Evolutionary conservation across 2,329 filamentous ascomycete species (phyloP).

Genomic region (Paraconiothyrium sp.): DNA sequence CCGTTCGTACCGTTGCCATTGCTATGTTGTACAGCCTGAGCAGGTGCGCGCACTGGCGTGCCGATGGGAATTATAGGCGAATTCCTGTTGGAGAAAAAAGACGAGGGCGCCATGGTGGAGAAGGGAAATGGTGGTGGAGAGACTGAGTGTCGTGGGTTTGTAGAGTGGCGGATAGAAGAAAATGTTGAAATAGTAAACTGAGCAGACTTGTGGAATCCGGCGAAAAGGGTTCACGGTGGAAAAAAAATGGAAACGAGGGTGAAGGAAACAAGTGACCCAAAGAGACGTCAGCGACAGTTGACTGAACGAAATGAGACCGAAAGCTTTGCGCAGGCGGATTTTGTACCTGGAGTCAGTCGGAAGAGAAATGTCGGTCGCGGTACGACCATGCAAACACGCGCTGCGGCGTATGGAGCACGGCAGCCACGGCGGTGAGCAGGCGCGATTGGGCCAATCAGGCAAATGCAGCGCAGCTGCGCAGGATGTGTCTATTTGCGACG

Average conservation of each 20-base stretch:
- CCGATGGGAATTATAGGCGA: slow-evolving; percentile 13
- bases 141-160: neutral
- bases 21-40: neutral
- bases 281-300: neutral
- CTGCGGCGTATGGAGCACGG: slow-evolving; percentile 7
- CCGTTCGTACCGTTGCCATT: slow-evolving; percentile 6
- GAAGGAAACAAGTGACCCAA: neutral
- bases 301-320: neutral
- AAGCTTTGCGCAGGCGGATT: neutral
- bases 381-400: slow-evolving; percentile 16
- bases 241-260: slow-evolving; percentile 3
- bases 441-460: slow-evolving; percentile 11
- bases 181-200: slow-evolving; percentile 3
- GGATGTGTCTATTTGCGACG: neutral
- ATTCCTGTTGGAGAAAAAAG: slow-evolving; percentile 16
- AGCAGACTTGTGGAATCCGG: neutral
- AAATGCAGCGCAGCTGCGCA: neutral
- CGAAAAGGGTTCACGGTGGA: neutral
- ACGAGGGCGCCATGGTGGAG: slow-evolving; percentile 26
- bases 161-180: neutral
- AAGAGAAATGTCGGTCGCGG: neutral
- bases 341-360: neutral
- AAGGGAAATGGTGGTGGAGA: neutral
- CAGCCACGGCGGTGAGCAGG: slow-evolving; percentile 15
- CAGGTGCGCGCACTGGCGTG: neutral